A percentile compares a stretch with the other conserved stretches of the same genome.
Evolutionary conservation across 2,329 filamentous ascomycete species (phyloP).

Genomic region (Aureobasidium sp.): DNA sequence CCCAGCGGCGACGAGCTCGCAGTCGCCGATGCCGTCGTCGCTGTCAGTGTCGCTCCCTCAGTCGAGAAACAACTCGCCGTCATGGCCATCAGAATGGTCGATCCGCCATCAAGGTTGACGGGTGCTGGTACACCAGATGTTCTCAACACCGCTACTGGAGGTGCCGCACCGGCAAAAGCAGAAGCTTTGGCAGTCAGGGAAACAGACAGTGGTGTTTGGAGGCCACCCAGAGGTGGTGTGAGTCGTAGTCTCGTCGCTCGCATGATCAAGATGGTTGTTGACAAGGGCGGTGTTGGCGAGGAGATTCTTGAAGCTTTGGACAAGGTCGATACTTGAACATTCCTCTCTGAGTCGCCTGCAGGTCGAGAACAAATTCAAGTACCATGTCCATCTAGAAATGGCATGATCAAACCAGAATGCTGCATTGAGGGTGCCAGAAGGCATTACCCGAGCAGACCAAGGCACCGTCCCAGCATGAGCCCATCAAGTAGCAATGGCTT

Average conservation of each 20-base stretch:
- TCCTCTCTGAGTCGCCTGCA: not conserved
- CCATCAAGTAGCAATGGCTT: not conserved
- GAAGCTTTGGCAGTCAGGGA: constrained; percentile 55
- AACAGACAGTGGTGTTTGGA: constrained; percentile 76
- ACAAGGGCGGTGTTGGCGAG: constrained; percentile 82
- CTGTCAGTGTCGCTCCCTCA: constrained; percentile 80
- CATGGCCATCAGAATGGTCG: constrained; percentile 53
- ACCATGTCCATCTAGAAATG: not conserved
- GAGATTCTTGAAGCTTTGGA: constrained; percentile 88
- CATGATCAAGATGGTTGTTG: constrained; percentile 81
- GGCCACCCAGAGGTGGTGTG: constrained; percentile 83
- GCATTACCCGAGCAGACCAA: not conserved
- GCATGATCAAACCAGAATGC: not conserved
- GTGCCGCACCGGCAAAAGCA: constrained; percentile 39
- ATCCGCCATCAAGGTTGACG: constrained; percentile 55
- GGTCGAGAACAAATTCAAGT: not conserved
- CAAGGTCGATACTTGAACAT: constrained; percentile 64
- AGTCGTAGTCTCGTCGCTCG: constrained; percentile 76
- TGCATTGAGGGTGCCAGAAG: not conserved
- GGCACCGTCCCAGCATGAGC: not conserved
- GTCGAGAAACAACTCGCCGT: constrained; percentile 30
- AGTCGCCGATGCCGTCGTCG: constrained; percentile 90
- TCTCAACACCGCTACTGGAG: constrained; percentile 51
- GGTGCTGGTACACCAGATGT: constrained; percentile 52
- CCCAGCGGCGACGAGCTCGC: constrained; percentile 92